Base-by-base conservation (phyloP, 306 rosid species). In the Begonia peltatifolia region DNA sequence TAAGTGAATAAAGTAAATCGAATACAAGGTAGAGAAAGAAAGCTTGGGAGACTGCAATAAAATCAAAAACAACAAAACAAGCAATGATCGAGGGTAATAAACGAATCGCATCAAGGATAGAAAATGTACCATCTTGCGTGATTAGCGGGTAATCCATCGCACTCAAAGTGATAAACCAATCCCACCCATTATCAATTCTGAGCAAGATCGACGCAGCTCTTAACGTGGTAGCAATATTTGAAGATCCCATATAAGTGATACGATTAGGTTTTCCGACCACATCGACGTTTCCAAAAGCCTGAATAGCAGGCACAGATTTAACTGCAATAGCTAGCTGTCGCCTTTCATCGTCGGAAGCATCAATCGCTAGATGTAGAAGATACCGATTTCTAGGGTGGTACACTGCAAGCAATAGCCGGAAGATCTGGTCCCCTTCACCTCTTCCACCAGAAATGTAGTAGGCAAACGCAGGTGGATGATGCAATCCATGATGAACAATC, bases 351-450 rank as follows among this genome's bases (percentile, higher is more conserved):
- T 81, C 82, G 12, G 61, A 58, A 1, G 89, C 90, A 46, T 90
- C 97, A n/a, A 23, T 71, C 17, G 76, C 71, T 13, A 90, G 82
- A 58, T 90, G 95, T 55, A 90, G 64, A 35, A 90, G 70, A 47
- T 90, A 90, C 47, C 85, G 73, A 54, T 90, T 90, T 62, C 97
- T 52, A 4, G 97, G 97, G 50, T 90, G 97, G 20, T 90, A 90
- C 12, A 90, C 65, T 18, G 99, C 92, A 20, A 90, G 71, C 68
- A 90, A 49, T n/a, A 90, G 75, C 56, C 99, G 78, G 48, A 90
- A 64, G 82, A 90, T 90, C 84, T 79, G 83, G 38, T 79, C 84
- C 42, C 73, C 66, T 35, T 90, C 97, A 17, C 73, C 76, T 13
- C 66, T 59, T 1, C 84, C 90, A 22, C 97, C 97, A 30, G 68